Percentiles rank a stretch among this genome's conserved stretches.
These are phyloP conservation scores for Inga laurina DNA, from an alignment of 306 rosid genomes.

Conservation along the genomic window DNA sequence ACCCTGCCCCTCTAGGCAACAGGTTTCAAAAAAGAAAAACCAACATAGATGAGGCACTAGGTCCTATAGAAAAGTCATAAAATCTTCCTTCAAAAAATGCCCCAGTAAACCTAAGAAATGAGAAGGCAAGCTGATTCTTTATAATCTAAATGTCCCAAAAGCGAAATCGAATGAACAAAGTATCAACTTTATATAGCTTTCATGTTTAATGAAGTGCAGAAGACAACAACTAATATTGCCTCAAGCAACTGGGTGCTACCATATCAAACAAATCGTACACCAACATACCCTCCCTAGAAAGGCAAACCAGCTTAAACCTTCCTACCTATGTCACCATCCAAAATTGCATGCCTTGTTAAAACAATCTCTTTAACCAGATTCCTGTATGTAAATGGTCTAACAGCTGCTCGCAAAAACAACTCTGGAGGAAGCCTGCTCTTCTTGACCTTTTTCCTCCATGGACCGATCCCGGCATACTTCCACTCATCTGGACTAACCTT, in stretches of 20 bases:
- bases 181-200: background rate
- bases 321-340: conserved; percentile 83
- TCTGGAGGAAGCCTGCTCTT: conserved; percentile 82
- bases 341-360: conserved; percentile 83
- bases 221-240: background rate
- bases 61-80: background rate
- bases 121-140: background rate
- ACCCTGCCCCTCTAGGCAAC: background rate
- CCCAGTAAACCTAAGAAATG: background rate
- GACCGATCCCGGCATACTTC: conserved; percentile 78
- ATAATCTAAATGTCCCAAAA: background rate
- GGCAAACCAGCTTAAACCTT: conserved; percentile 22
- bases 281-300: conserved; percentile 23
- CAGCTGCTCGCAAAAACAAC: conserved; percentile 74
- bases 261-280: conserved; percentile 13
- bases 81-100: background rate
- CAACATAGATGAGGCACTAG: background rate
- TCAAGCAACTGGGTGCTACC: conserved; percentile 3
- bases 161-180: background rate
- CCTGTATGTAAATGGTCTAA: conserved; percentile 71
- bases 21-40: background rate
- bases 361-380: conserved; percentile 94
- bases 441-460: conserved; percentile 78
- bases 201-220: background rate
- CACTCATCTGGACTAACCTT: conserved; percentile 78